Percentiles rank a stretch among this genome's conserved stretches.
These are phyloP conservation scores for Arthrobotrys pseudoclavata DNA, from an alignment of 2,329 filamentous ascomycete species.

Conservation along the genomic window DNA sequence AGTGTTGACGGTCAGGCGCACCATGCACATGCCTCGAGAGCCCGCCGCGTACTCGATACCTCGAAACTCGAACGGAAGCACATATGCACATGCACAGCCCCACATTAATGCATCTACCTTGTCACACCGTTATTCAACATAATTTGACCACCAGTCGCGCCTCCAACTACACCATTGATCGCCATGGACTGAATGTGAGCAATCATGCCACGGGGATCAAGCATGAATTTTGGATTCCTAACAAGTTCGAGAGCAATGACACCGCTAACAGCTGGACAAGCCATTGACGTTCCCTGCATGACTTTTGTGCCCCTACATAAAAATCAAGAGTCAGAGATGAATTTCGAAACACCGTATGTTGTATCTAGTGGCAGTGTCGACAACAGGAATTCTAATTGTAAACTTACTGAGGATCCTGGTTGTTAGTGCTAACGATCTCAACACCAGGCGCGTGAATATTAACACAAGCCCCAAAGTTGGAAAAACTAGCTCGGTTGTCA, in stretches of 20 bases:
- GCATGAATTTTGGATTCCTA: conserved; percentile 29
- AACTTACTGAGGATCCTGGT: conserved; percentile 30
- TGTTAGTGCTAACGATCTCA: conserved; percentile 70
- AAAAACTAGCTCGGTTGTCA: conserved; percentile 65
- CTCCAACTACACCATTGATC: conserved; percentile 19
- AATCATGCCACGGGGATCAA: conserved; percentile 29
- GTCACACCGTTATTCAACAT: conserved; percentile 43
- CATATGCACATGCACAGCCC: too few relatives aligned
- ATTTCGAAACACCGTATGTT: background rate
- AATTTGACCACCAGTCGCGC: conserved; percentile 8
- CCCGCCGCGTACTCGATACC: too few relatives aligned
- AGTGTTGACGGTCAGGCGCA: too few relatives aligned
- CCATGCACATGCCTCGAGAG: too few relatives aligned
- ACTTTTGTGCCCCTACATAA: conserved; percentile 30
- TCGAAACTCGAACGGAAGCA: too few relatives aligned
- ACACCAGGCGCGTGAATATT: conserved; percentile 66
- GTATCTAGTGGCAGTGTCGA: background rate
- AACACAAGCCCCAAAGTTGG: conserved; percentile 66
- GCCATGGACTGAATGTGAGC: conserved; percentile 20
- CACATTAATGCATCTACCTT: background rate
- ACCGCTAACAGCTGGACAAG: conserved; percentile 38
- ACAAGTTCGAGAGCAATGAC: conserved; percentile 49
- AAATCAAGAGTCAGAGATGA: conserved; percentile 7
- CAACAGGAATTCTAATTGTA: background rate
- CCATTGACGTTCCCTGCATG: conserved; percentile 47